Conservation (phyloP, 306 rosid species). For the Vigna angularis region DNA sequence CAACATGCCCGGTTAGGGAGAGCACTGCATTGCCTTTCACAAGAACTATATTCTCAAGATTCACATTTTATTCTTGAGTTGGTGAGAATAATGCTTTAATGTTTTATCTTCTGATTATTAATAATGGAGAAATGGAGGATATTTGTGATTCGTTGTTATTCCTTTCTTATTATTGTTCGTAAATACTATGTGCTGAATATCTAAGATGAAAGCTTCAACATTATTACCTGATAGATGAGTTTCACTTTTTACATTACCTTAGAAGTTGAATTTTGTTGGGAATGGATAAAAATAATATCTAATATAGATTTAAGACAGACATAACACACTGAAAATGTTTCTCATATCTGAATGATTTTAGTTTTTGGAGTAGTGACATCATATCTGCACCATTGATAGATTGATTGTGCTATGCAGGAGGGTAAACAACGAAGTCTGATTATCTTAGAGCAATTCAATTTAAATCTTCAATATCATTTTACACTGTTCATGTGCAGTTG, state of each 20-base stretch:
- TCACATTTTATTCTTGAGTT: slow-evolving; percentile 97
- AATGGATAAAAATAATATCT: slow-evolving; percentile 25
- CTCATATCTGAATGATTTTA: slow-evolving; percentile 12
- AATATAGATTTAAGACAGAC: slow-evolving; percentile 4
- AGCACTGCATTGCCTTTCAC: slow-evolving; percentile 98
- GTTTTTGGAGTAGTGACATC: slow-evolving; percentile 19
- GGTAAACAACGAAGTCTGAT: not conserved
- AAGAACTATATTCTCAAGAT: slow-evolving; percentile 96
- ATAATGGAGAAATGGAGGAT: slow-evolving; percentile 14
- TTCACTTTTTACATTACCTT: slow-evolving; percentile 16
- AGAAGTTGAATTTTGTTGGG: slow-evolving; percentile 13
- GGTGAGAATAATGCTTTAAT: slow-evolving; percentile 58
- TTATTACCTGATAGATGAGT: slow-evolving; percentile 17
- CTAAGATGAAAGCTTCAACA: slow-evolving; percentile 12
- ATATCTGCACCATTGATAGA: slow-evolving; percentile 1
- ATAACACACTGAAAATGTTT: not conserved
- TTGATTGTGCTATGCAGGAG: not conserved
- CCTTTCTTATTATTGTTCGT: slow-evolving; percentile 29
- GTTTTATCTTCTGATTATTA: slow-evolving; percentile 31
- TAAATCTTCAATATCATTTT: slow-evolving; percentile 25
- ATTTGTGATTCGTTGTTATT: slow-evolving; percentile 1
- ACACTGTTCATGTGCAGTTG: slow-evolving; percentile 15
- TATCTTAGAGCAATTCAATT: not conserved
- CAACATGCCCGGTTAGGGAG: slow-evolving; percentile 99
- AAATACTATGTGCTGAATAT: slow-evolving; percentile 11